Evolutionary conservation across 805 yeast genomes (phyloP).

Genomic region (Candida dajiaensis): DNA sequence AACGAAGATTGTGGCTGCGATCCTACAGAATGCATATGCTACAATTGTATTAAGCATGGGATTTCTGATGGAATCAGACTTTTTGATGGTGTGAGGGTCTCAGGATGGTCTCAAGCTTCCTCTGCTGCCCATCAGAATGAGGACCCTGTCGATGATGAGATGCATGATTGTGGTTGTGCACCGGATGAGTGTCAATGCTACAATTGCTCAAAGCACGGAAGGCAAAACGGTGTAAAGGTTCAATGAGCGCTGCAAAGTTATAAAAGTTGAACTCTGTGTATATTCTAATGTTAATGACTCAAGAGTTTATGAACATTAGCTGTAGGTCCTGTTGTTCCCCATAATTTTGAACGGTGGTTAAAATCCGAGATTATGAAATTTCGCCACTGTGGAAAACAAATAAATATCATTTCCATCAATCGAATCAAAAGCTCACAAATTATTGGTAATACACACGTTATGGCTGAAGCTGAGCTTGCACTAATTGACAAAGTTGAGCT

Average conservation of each 20-base stretch:
- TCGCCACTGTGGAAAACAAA: not conserved
- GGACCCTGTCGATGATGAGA: not conserved
- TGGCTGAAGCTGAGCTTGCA: constrained; percentile 43
- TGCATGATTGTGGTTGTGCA: constrained; percentile 20
- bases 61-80: constrained; percentile 19
- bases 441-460: not conserved
- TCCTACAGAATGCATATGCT: constrained; percentile 12
- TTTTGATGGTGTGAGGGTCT: constrained; percentile 12
- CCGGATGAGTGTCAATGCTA: constrained; percentile 19
- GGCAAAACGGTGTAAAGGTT: constrained; percentile 14
- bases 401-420: not conserved
- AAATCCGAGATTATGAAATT: not conserved
- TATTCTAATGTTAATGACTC: not conserved
- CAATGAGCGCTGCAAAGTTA: not conserved
- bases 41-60: constrained; percentile 20
- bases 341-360: not conserved
- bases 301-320: not conserved
- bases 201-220: constrained; percentile 19
- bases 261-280: not conserved
- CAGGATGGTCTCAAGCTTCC: not conserved
- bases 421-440: not conserved
- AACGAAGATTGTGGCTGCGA: constrained; percentile 17
- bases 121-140: not conserved
- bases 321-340: not conserved
- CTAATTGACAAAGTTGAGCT: constrained; percentile 76